Evolutionary conservation across 1,139 yeast species (phyloP).

Genomic region (Geotrichum cucujoidarum): DNA sequence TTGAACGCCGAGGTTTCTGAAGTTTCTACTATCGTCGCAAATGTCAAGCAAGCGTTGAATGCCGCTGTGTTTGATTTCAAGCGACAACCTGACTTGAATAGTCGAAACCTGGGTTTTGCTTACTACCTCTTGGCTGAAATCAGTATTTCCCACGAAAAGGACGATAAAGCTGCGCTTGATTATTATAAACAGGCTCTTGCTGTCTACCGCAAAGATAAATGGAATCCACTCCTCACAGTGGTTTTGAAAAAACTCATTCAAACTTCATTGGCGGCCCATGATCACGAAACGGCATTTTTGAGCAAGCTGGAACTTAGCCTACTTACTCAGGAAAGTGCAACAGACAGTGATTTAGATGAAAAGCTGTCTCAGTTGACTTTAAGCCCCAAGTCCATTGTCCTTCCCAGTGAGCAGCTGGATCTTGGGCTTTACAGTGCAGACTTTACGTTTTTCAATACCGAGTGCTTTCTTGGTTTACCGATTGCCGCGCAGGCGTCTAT

Average conservation of each 20-base stretch:
- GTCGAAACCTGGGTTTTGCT: conserved; percentile 38
- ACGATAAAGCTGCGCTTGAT: conserved; percentile 40
- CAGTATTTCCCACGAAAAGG: conserved; percentile 28
- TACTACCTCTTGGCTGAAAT: conserved; percentile 36
- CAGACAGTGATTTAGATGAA: background rate
- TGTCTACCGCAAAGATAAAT: conserved; percentile 29
- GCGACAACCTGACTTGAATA: conserved; percentile 32
- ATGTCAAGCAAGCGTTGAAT: conserved; percentile 26
- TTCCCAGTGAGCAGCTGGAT: background rate
- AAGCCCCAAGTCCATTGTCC: background rate
- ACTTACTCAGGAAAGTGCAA: background rate
- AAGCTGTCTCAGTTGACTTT: conserved; percentile 1
- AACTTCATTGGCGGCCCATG: conserved; percentile 21
- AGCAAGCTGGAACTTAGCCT: conserved; percentile 25
- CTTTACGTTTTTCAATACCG: conserved; percentile 25
- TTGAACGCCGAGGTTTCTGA: conserved; percentile 22
- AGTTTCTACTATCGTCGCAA: conserved; percentile 28
- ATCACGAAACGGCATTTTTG: conserved; percentile 13
- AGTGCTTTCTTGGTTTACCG: conserved; percentile 28
- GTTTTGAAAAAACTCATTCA: conserved; percentile 24
- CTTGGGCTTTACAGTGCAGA: conserved; percentile 20
- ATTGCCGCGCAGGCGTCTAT: conserved; percentile 25
- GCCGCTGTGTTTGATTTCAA: conserved; percentile 28
- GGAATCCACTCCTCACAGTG: conserved; percentile 25
- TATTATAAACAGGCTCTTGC: conserved; percentile 28